Evolutionary conservation across 306 rosid species (phyloP), one percentile per base, ranked within the genome.

Genomic region (Arachis stenosperma): DNA sequence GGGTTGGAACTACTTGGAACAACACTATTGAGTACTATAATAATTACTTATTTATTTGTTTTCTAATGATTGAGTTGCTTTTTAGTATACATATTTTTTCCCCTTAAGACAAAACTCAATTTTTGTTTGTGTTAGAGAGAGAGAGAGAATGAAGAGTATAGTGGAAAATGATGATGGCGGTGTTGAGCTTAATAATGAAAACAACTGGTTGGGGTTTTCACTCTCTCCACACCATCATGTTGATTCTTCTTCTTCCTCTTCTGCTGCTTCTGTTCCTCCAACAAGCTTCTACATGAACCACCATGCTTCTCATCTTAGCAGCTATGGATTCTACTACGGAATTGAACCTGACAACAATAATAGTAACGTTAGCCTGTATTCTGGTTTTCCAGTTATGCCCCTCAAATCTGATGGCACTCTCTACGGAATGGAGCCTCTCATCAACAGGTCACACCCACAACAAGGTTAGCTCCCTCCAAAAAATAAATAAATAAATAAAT

Each of bases 391-490:
- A 46, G 70, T 74, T 17, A 91, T 91, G 96, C 97, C 96, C 0
- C 88, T 89, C 68, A 92, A 92, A 71, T 89, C 97, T 51, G 92
- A 92, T 82, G 93, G 92, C 29, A 84, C 93, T 74, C 88, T 88
- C 39, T 89, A 82, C 64, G 84, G 86, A 17, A 85, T 85, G 93
- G 96, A 89, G 74, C 79, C 92, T 75, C 71, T 87, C 11, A 22
- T 22, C 27, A 82, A 43, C 76, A 86, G 85, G 73, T 79, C 92
- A 48, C 96, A 86, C 29, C 56, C 88, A 22, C 27, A 22, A 72
- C 92, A 87, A 88, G 94, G 97, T 88, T 78, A 41, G 88, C 30
- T 64, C 47, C 27, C 27, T 22, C 27, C 27, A 22, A 22, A 1
- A 22, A 22, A 22, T 17, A 22, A 22, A 22, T 22, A 22, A 22